A percentile compares a stretch with the other conserved stretches of the same genome.
Evolutionary conservation across 2,329 filamentous ascomycete genomes (phyloP).

Genomic region (Nemania bipapillata): DNA sequence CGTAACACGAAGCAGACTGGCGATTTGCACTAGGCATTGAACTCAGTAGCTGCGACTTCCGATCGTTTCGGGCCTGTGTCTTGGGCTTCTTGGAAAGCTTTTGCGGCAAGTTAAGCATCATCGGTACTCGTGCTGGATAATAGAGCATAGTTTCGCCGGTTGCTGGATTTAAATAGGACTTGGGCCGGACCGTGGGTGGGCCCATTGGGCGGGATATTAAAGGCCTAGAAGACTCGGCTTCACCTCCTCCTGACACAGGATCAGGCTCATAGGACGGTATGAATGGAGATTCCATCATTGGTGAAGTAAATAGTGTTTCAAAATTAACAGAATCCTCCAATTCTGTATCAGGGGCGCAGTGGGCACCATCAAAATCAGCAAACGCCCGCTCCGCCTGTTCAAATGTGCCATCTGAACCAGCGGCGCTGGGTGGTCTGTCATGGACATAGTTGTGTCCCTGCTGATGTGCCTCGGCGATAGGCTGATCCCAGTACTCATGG

Average conservation of each 20-base stretch:
- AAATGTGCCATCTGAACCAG: constrained; percentile 69
- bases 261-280: constrained; percentile 41
- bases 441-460: constrained; percentile 41
- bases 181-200: constrained; percentile 54
- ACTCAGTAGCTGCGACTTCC: constrained; percentile 77
- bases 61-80: constrained; percentile 70
- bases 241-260: constrained; percentile 36
- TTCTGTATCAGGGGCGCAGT: constrained; percentile 69
- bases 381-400: constrained; percentile 75
- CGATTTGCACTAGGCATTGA: constrained; percentile 63
- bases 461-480: constrained; percentile 39
- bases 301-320: constrained; percentile 44
- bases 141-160: constrained; percentile 87
- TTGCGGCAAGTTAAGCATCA: constrained; percentile 91
- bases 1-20: constrained; percentile 51
- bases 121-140: constrained; percentile 93
- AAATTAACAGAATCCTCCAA: constrained; percentile 45
- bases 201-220: constrained; percentile 51
- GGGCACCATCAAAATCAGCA: constrained; percentile 83
- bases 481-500: constrained; percentile 50
- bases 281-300: constrained; percentile 39
- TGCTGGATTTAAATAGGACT: constrained; percentile 70
- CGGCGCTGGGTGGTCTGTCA: constrained; percentile 60
- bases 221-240: constrained; percentile 40
- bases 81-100: constrained; percentile 81